Conservation (phyloP, 768 basidiomycete genomes). For the Mrakia frigida region DNA sequence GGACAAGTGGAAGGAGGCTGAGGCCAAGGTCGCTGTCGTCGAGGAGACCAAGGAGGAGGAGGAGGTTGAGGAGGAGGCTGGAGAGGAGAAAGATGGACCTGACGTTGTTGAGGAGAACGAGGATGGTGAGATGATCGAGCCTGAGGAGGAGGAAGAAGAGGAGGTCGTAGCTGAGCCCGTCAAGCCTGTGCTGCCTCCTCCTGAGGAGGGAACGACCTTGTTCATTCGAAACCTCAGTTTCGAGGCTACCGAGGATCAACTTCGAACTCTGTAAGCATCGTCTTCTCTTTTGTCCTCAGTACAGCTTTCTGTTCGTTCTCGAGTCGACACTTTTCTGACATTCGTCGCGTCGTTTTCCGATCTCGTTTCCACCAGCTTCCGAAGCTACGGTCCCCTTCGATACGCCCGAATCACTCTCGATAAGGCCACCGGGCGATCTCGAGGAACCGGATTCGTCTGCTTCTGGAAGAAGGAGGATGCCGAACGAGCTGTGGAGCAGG, state of each 20-base stretch:
- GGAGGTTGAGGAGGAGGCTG: conserved; percentile 40
- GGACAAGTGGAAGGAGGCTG: conserved; percentile 80
- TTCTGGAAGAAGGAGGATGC: conserved; percentile 94
- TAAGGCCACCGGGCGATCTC: conserved; percentile 69
- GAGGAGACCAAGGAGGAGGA: conserved; percentile 31
- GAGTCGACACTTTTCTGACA: not conserved
- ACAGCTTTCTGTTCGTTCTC: not conserved
- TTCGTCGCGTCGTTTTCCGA: not conserved
- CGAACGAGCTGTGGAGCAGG: conserved; percentile 74
- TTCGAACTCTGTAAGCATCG: conserved; percentile 71
- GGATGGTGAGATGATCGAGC: conserved; percentile 32
- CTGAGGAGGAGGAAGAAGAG: conserved; percentile 39
- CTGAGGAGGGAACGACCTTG: conserved; percentile 82
- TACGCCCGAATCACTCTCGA: conserved; percentile 91
- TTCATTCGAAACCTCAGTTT: conserved; percentile 94
- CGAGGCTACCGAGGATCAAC: conserved; percentile 84
- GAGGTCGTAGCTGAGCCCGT: conserved; percentile 53
- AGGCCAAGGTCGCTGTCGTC: conserved; percentile 48
- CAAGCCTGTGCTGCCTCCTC: conserved; percentile 59
- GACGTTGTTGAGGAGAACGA: conserved; percentile 37
- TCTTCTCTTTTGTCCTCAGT: too few species aligned
- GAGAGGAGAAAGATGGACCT: conserved; percentile 37
- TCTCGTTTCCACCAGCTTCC: conserved; percentile 57
- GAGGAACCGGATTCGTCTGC: conserved; percentile 93
- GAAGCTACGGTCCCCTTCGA: conserved; percentile 81